phyloP scores from a whole-genome alignment of 2,329 filamentous ascomycete species.

The Colletotrichum falcatum region DNA sequence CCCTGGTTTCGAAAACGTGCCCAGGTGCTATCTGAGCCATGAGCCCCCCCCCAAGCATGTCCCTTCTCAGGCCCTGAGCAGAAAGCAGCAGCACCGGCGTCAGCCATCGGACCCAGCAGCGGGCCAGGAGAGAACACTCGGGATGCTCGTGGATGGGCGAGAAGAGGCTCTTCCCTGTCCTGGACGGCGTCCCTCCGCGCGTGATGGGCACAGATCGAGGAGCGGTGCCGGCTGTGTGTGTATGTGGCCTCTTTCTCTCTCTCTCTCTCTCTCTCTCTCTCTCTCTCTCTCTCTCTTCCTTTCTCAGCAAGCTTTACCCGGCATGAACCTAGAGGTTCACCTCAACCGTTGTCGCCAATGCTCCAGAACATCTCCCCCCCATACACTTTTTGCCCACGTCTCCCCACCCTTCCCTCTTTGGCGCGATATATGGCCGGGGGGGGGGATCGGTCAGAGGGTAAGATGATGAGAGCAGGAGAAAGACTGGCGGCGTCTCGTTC shows the following conservation, averaged over 20 bases:
- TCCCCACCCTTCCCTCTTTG: neutral
- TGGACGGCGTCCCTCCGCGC: slow-evolving; percentile 3
- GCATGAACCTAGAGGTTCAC: slow-evolving; percentile 39
- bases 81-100: slow-evolving; percentile 8
- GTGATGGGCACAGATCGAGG: slow-evolving; percentile 30
- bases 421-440: too few relatives aligned
- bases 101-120: slow-evolving; percentile 23
- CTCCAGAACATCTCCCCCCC: neutral
- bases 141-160: slow-evolving; percentile 1
- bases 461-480: neutral
- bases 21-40: slow-evolving; percentile 36
- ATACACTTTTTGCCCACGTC: neutral
- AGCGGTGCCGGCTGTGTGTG: slow-evolving; percentile 16
- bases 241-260: too few relatives aligned
- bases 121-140: slow-evolving; percentile 10
- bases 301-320: slow-evolving; percentile 27
- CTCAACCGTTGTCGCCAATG: slow-evolving; percentile 35
- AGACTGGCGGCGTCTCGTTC: neutral
- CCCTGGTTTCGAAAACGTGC: slow-evolving; percentile 41
- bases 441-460: neutral
- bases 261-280: slow-evolving; percentile 3
- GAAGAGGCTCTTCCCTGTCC: slow-evolving; percentile 6
- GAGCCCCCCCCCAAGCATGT: neutral
- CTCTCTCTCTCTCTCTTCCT: neutral
- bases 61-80: slow-evolving; percentile 28